Base-by-base conservation (phyloP, 2,329 filamentous ascomycete species). In the Sporothrix mexicana region DNA sequence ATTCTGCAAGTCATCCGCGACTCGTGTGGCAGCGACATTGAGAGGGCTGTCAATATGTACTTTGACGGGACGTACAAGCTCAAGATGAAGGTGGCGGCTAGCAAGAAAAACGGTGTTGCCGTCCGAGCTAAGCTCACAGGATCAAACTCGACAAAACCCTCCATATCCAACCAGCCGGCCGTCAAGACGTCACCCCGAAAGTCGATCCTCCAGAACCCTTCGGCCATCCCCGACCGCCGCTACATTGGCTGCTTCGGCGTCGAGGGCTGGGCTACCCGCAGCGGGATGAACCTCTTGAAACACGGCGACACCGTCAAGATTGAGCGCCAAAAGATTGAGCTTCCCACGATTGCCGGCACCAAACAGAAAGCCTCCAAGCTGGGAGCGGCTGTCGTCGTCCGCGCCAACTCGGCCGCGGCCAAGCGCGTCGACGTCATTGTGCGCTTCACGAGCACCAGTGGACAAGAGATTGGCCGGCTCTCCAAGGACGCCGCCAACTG, bases 201-300 rank as follows among this genome's bases (percentile, higher is more conserved):
- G 69, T 43, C 69, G 6, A 36, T 13, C 3, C 69, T 20, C 2
- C 20, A n/a, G 7, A 71, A 45, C 75, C n/a, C 71, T 20, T 9
- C 45, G 30, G 77, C 74, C 4, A 82, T 83, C 71, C 83, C 85
- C 0, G 78, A 80, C 2, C 80, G 78, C 47, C 83, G 96, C 78
- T 99, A 98, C 78, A 88, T 98, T 74, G 96, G 96, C 20, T 93
- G 94, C 0, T 96, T 98, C 81, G 96, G 96, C 9, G 94, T 93
- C 4, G 93, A 92, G 71, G 96, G 91, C 4, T 99, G 96, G 96
- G 91, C 93, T 6, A 98, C 95, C 3, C 90, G 91, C 77, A 98
- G 94, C 80, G 95, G 95, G 0, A 83, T 83, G 2, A 89, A 88
- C 51, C 80, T 98, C 6, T 79, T 99, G 36, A 92, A 90, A 76